These are phyloP conservation scores for Gracilaria domingensis DNA, from an alignment of 23 red algal species.

Conservation along the genomic window DNA sequence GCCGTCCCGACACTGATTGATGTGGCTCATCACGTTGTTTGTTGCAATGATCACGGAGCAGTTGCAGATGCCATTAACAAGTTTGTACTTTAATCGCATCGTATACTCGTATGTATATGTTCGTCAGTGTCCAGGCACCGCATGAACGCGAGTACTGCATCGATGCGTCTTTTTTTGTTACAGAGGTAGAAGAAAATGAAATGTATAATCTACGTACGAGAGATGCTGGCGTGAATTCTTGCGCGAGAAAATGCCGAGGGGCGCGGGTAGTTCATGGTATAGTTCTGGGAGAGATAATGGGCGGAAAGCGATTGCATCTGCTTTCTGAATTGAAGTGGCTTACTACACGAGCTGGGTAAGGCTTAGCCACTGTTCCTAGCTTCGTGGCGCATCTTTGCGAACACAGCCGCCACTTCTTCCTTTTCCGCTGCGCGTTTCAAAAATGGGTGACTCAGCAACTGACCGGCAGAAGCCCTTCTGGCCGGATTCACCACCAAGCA, in stretches of 20 bases:
- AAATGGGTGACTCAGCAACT: slow-evolving; percentile 92
- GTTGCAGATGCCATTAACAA: slow-evolving; percentile 81
- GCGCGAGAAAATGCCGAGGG: neutral
- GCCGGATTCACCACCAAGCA: slow-evolving; percentile 87
- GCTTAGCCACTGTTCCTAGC: slow-evolving; percentile 13
- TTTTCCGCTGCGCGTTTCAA: slow-evolving; percentile 62
- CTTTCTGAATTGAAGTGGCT: neutral
- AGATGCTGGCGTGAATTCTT: neutral
- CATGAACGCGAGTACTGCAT: slow-evolving; percentile 10
- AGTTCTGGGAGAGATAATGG: neutral
- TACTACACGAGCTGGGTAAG: neutral
- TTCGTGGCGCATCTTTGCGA: slow-evolving; percentile 47
- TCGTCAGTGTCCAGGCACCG: neutral
- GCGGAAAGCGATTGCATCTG: neutral
- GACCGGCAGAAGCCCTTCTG: slow-evolving; percentile 71
- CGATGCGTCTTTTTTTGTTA: slow-evolving; percentile 25
- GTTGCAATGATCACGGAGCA: slow-evolving; percentile 71
- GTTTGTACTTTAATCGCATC: slow-evolving; percentile 64
- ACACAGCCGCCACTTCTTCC: slow-evolving; percentile 47
- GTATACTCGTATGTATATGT: slow-evolving; percentile 8
- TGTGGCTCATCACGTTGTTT: slow-evolving; percentile 71
- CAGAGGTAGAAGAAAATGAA: slow-evolving; percentile 14
- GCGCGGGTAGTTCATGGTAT: neutral
- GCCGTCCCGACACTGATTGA: slow-evolving; percentile 65
- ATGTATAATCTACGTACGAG: neutral